Base-by-base conservation (phyloP, 805 yeast genomes). In the Blastobotrys attinorum region DNA sequence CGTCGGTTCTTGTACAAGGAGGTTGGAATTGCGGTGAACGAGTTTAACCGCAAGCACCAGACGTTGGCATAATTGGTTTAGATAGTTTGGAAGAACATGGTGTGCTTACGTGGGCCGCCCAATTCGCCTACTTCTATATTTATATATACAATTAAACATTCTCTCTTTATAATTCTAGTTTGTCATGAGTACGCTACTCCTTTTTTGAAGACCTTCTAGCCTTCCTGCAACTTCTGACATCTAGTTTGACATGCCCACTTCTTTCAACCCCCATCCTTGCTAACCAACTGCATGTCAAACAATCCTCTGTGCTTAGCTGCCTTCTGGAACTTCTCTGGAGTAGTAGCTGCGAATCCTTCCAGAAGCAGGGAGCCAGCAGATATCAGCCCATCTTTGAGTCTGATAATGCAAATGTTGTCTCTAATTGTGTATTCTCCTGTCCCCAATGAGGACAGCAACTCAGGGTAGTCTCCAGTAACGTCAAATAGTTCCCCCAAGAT, bases 1-100 rank as follows among this genome's bases (percentile, higher is more conserved):
- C 71, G 89, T 49, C 69, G 69, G 47, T 79, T 76, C 57, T 63
- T 90, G 44, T 88, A 87, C 68, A 73, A 69, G 49, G 75, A 75
- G 56, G 83, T 92, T 53, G 82, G 80, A 3, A 64, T 81, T 47
- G 96, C 96, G 1, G 97, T 87, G 15, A 75, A 71, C 18, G 85
- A 81, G 55, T 88, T 72, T 65, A 90, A 89, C 44, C 53, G 55
- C 20, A 48, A 48, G 44, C 49, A 56, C 37, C 59, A 58, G 42
- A 54, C 60, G 17, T 17, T 39, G 29, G 11, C 29, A 25, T 25
- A 11, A 25, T n/a, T n/a, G n/a, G n/a, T n/a, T n/a, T n/a, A 16
- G 20, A n/a, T 4, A 18, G 20, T 7, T 21, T 27, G 22, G 22
- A 16, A 33, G 22, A 18, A 13, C 20, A 31, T 39, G 13, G n/a